phyloP scores from a whole-genome alignment of 148 eudicot species.

The Silene conica region DNA sequence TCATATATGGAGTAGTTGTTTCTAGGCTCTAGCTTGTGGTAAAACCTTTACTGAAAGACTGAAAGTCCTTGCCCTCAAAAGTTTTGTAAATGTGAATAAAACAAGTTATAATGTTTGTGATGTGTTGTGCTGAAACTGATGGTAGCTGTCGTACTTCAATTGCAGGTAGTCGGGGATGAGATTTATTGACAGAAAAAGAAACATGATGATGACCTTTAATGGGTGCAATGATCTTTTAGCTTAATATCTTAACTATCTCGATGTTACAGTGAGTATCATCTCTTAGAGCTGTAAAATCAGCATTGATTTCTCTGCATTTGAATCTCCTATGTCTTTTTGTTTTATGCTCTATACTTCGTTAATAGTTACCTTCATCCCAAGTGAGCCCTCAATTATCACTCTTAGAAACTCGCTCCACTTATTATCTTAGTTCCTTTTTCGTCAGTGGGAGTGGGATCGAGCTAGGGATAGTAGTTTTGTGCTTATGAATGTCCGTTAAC shows the following conservation, averaged over 20 bases:
- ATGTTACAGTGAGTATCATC: conserved; percentile 64
- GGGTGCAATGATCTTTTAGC: conserved; percentile 44
- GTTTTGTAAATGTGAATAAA: not conserved
- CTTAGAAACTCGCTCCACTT: too few species aligned
- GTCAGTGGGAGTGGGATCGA: not conserved
- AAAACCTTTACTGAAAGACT: not conserved
- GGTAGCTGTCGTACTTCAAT: conserved; percentile 11
- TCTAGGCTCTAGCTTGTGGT: not conserved
- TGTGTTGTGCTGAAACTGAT: not conserved
- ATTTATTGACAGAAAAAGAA: conserved; percentile 42
- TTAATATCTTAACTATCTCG: conserved; percentile 50
- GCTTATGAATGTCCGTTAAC: not conserved
- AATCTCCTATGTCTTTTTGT: too few species aligned
- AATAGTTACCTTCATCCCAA: too few species aligned
- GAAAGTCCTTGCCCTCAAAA: not conserved
- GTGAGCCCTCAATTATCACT: too few species aligned
- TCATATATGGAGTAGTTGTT: not conserved
- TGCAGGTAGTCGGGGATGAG: conserved; percentile 76
- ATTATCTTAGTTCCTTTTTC: not conserved
- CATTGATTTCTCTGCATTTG: too few species aligned
- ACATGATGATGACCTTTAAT: conserved; percentile 37
- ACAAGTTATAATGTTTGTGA: not conserved
- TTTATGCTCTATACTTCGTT: too few species aligned
- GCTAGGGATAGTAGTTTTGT: not conserved
- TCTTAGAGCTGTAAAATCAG: not conserved